Evolutionary conservation across 225 moss, liverwort and hornwort species (phyloP).

Genomic region (Sphagnum contortum): DNA sequence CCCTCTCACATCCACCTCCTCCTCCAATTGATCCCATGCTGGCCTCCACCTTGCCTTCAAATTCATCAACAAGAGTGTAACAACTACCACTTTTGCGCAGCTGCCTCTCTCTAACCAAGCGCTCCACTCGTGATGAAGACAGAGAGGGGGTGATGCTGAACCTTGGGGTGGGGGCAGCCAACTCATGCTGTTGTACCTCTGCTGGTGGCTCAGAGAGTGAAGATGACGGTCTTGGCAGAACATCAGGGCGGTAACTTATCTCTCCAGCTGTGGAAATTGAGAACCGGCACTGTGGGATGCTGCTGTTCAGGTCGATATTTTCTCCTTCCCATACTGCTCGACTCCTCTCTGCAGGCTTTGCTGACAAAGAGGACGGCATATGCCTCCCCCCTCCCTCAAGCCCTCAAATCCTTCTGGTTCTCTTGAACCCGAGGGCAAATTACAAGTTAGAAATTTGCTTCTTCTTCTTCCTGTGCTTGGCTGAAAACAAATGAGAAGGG

Average conservation of each 20-base stretch:
- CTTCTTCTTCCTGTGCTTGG: no score
- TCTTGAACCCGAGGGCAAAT: no score
- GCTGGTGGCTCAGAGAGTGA: neutral
- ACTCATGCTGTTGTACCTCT: constrained; percentile 20
- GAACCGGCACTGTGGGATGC: constrained; percentile 20
- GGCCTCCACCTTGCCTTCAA: constrained; percentile 29
- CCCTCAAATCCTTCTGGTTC: no score
- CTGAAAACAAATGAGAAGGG: no score
- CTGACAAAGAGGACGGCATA: constrained; percentile 53
- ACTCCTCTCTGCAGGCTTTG: constrained; percentile 28
- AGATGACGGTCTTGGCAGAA: no score
- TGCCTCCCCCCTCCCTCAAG: constrained; percentile 16
- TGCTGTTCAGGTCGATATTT: constrained; percentile 21
- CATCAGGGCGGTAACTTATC: constrained; percentile 1
- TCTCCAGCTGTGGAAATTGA: constrained; percentile 36
- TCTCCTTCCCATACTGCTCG: constrained; percentile 49
- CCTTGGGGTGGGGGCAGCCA: constrained; percentile 1
- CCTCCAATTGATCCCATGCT: constrained; percentile 18
- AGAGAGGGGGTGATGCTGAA: constrained; percentile 26
- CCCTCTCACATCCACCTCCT: constrained; percentile 14
- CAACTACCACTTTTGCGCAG: constrained; percentile 31
- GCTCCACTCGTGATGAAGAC: constrained; percentile 69
- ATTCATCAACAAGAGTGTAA: constrained; percentile 40
- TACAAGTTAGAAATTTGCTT: no score
- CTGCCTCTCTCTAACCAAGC: constrained; percentile 69